Percentiles rank a stretch among this genome's conserved stretches.
Conservation (phyloP, 1,284 basidiomycete genomes). For the Sporisorium exsertum region DNA sequence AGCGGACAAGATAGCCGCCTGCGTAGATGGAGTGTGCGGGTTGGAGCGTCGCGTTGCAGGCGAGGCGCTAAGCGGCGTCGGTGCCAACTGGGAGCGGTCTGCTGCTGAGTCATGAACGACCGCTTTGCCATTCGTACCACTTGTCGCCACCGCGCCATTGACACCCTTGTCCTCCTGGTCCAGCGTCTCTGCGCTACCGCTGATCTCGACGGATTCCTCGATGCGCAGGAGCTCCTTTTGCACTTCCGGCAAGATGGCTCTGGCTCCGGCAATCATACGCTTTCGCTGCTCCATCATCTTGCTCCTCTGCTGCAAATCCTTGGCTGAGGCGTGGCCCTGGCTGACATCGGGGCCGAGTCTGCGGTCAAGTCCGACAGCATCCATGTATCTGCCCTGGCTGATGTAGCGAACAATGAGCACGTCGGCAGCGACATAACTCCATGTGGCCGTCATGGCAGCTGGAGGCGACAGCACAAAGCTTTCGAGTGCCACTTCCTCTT, state of each 20-base stretch:
- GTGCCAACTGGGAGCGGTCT: constrained; percentile 13
- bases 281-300: constrained; percentile 54
- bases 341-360: constrained; percentile 51
- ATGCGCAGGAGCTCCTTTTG: constrained; percentile 53
- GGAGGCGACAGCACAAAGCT: constrained; percentile 47
- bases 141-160: constrained; percentile 1
- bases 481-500: constrained; percentile 47
- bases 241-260: constrained; percentile 53
- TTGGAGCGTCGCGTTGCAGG: constrained; percentile 29
- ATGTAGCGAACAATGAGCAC: constrained; percentile 59
- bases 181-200: constrained; percentile 7
- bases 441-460: constrained; percentile 45
- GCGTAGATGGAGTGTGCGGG: constrained; percentile 33
- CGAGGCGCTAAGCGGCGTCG: constrained; percentile 45
- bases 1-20: constrained; percentile 48
- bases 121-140: constrained; percentile 1
- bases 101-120: constrained; percentile 13
- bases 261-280: constrained; percentile 46
- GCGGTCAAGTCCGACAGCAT: constrained; percentile 59
- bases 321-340: constrained; percentile 37
- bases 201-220: constrained; percentile 47
- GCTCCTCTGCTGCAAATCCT: constrained; percentile 34
- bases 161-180: constrained; percentile 2
- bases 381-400: constrained; percentile 58
- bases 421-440: constrained; percentile 55